Evolutionary conservation across 345 rosid genomes (phyloP), one percentile per base, ranked within the genome.

Genomic region (Limnanthes douglasii): DNA sequence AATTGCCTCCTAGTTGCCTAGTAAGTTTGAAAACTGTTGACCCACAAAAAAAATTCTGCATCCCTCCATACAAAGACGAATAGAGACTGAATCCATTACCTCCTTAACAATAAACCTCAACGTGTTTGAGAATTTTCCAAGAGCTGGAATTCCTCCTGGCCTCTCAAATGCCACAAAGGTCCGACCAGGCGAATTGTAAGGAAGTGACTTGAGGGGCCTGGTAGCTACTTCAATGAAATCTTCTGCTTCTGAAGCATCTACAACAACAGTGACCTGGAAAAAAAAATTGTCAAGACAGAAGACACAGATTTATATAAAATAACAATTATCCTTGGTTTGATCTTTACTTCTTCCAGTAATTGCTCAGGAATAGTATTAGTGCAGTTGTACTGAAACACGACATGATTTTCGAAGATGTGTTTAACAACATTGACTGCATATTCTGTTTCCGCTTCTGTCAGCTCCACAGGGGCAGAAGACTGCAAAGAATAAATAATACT

Each of bases 381-480:
- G 73, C 95, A 84, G 68, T 84, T 84, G 62, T 77, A 90, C 74
- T 90, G 98, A 58, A 90, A 74, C 61, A 90, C 82, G 26, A 84
- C 75, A 57, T 84, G 92, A 19, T 69, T 59, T 52, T 80, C 92
- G 45, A 72, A 90, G 9, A 90, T 75, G 64, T 90, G 98, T 53
- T 90, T 84, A 26, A 84, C 80, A 53, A 63, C 96, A 69, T 80
- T 84, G 47, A 90, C 98, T 1, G 92, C 73, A 34, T 90, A 90
- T 53, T 90, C 98, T 22, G 98, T 90, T 59, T 81, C 98, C 35
- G 94, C 84, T 75, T 90, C 98, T 21, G 98, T 84, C 46, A 84
- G 70, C 70, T 90, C 98, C 53, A 80, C 92, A 31, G 82, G 93
- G 21, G 75, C 36, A 18, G 96, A 70, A 17, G 98, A 84, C 98